Percentiles rank a stretch among this genome's conserved stretches.
Conservation (phyloP, 352 stramenopile genomes). For the Globisporangium irregulare region DNA sequence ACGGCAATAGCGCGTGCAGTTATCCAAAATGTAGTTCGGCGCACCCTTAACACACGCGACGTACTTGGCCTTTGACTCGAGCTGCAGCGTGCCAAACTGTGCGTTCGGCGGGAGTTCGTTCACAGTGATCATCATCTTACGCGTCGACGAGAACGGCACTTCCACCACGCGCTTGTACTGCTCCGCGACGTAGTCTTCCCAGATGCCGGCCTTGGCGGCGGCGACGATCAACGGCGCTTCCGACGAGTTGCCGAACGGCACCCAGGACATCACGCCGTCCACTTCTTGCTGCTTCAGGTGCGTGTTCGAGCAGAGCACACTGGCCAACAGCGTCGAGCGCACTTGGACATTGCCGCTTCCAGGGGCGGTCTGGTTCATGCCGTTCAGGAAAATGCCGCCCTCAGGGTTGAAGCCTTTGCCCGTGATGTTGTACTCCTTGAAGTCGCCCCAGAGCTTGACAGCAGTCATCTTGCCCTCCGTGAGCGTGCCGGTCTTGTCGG, state of each 20-base stretch:
- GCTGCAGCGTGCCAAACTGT: constrained; percentile 38
- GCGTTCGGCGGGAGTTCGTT: constrained; percentile 38
- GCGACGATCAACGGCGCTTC: constrained; percentile 73
- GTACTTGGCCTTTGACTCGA: constrained; percentile 37
- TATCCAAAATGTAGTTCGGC: constrained; percentile 68
- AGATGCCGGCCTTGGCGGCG: constrained; percentile 65
- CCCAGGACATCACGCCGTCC: constrained; percentile 44
- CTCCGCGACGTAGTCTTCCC: constrained; percentile 43
- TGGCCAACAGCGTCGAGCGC: constrained; percentile 53
- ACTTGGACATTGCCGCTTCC: constrained; percentile 50
- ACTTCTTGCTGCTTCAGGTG: constrained; percentile 58
- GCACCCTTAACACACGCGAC: constrained; percentile 65
- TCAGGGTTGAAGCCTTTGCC: constrained; percentile 62
- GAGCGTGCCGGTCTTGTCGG: constrained; percentile 95
- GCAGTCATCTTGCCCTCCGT: constrained; percentile 88
- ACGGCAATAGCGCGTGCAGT: constrained; percentile 55
- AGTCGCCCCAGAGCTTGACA: constrained; percentile 74
- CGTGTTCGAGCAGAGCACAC: constrained; percentile 77
- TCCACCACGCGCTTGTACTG: constrained; percentile 82
- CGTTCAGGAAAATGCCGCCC: constrained; percentile 46
- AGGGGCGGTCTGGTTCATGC: constrained; percentile 33
- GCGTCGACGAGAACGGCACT: constrained; percentile 93
- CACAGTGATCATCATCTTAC: constrained; percentile 94
- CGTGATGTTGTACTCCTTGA: constrained; percentile 62
- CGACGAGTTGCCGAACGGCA: constrained; percentile 67